Conservation (phyloP, 129 eudicot genomes). For the Solidago caesia region DNA sequence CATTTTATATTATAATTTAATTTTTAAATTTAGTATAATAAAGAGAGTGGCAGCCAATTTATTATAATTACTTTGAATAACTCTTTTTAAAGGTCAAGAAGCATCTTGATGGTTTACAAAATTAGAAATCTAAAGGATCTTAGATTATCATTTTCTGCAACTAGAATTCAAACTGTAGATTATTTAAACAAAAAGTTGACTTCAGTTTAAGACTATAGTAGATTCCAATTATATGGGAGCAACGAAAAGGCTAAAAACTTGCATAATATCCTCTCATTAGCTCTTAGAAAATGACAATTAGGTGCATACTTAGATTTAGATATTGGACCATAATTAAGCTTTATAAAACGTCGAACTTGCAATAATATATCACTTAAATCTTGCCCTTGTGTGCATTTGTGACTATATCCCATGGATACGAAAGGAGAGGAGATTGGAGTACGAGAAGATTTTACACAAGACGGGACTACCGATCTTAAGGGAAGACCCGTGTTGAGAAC, state of each 20-base stretch:
- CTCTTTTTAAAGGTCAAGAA: no score
- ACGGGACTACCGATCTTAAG: slow-evolving; percentile 68
- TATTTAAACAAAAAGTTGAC: no score
- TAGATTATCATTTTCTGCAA: no score
- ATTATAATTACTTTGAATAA: no score
- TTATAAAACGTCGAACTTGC: slow-evolving; percentile 17
- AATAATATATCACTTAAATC: slow-evolving; percentile 16
- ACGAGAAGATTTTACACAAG: slow-evolving; percentile 55
- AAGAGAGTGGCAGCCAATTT: no score
- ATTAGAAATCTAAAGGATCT: no score
- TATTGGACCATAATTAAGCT: neutral
- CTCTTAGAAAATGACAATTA: slow-evolving; percentile 15
- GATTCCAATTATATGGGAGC: slow-evolving; percentile 25
- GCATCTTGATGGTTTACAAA: no score
- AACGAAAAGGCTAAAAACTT: slow-evolving; percentile 12
- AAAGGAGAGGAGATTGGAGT: slow-evolving; percentile 40
- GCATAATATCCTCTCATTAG: slow-evolving; percentile 12
- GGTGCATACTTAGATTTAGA: neutral
- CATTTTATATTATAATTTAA: no score
- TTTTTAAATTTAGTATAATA: no score
- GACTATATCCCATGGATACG: slow-evolving; percentile 11
- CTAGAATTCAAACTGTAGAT: no score
- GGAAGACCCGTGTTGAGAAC: slow-evolving; percentile 57
- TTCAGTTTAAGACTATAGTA: neutral
- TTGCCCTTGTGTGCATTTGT: neutral